Evolutionary conservation across 2,329 filamentous ascomycete genomes (phyloP).

Genomic region (Volutella citrinella): DNA sequence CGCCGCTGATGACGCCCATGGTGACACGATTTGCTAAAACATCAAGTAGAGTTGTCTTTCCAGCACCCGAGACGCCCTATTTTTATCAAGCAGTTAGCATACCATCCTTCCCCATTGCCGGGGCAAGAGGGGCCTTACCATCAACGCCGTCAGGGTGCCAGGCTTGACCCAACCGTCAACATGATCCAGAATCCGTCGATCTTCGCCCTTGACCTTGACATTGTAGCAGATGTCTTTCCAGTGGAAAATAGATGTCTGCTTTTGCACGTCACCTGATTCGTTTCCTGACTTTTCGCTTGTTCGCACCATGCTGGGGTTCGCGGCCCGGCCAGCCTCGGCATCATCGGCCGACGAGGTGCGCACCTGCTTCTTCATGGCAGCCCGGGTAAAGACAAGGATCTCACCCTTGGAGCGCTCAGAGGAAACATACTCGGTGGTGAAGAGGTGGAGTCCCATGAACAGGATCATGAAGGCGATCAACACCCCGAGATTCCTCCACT

Average conservation of each 20-base stretch:
- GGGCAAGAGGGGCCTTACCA: slow-evolving; percentile 56
- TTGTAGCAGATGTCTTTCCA: slow-evolving; percentile 76
- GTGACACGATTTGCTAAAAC: slow-evolving; percentile 77
- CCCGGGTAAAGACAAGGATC: slow-evolving; percentile 16
- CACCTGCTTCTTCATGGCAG: slow-evolving; percentile 4
- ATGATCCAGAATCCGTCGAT: slow-evolving; percentile 70
- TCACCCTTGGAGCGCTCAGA: slow-evolving; percentile 21
- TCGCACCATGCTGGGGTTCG: too few species aligned
- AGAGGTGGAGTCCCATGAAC: slow-evolving; percentile 15
- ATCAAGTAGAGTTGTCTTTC: slow-evolving; percentile 83
- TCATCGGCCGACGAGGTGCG: background rate
- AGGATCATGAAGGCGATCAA: slow-evolving; percentile 12
- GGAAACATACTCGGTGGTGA: slow-evolving; percentile 16
- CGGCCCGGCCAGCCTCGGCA: slow-evolving; percentile 4
- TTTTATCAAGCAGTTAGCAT: too few species aligned
- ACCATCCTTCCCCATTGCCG: too few species aligned
- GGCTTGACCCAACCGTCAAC: slow-evolving; percentile 90
- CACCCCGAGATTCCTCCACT: slow-evolving; percentile 18
- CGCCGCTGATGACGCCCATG: slow-evolving; percentile 79
- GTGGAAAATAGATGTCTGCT: slow-evolving; percentile 71
- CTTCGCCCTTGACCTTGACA: slow-evolving; percentile 70
- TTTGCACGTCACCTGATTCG: slow-evolving; percentile 17
- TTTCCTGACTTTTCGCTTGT: background rate
- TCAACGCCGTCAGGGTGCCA: slow-evolving; percentile 78
- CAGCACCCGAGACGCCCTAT: slow-evolving; percentile 69